Evolutionary conservation across 306 rosid species (phyloP), one percentile per base, ranked within the genome.

Genomic region (Vigna unguiculata): DNA sequence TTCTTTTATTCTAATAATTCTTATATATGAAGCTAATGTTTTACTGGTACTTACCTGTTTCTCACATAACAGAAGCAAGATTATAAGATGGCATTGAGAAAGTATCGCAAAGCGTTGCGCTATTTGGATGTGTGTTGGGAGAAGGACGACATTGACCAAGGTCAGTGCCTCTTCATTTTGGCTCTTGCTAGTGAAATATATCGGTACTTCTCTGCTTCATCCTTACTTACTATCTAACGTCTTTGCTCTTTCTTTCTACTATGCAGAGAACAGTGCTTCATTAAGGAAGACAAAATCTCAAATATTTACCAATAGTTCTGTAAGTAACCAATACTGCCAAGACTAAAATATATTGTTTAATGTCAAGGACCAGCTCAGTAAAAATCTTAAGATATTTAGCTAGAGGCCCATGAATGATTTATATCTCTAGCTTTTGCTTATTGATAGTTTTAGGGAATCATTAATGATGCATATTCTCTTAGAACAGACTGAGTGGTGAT

Each of bases 111-210:
- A 60, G 91, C 84, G 12, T 74, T 87, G 82, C 88, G 88, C 28
- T 87, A 84, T 77, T 71, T 87, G 87, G 91, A 87, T 79, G 32
- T 80, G 36, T 87, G 88, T 74, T 84, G 91, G 91, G 91, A 87
- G 76, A 82, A 84, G 75, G 91, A 84, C 0, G 87, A 77, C 47
- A 83, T 87, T 77, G 87, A 87, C 78, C 80, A 83, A 84, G 91
- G 91, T 87, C 5, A 71, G 17, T 19, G 9, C 30, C 24, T 15
- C 9, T 60, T 40, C 16, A 72, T 76, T 46, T 21, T 69, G 7
- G 41, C 36, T 40, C 6, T 52, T 0, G 12, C 20, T 1, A 10
- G 19, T 19, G 25, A 53, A 53, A 25, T 1, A 53, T 43, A 0
- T 45, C 13, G 57, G 8, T 52, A 11, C 40, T 71, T 54, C 34